Percentiles rank a stretch among this genome's conserved stretches.
Evolutionary conservation across 169 alveolate genomes (phyloP).

Genomic region (Cryptosporidium andersoni): DNA sequence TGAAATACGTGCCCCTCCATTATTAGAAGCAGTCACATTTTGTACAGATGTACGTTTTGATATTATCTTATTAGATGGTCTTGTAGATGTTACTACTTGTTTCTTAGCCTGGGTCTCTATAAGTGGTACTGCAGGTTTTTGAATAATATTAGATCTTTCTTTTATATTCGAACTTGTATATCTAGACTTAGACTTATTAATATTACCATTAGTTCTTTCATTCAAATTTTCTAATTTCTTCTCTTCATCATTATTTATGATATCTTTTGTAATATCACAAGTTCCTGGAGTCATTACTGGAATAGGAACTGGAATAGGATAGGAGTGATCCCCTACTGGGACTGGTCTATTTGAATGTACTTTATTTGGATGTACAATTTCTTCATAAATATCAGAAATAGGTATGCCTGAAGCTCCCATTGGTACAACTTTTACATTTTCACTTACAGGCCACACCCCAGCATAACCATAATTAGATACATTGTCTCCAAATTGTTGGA

Average conservation of each 20-base stretch:
- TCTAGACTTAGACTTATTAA: neutral
- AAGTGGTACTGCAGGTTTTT: constrained; percentile 29
- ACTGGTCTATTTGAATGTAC: neutral
- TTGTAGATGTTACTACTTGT: constrained; percentile 26
- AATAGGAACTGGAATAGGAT: constrained; percentile 68
- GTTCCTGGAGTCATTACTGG: constrained; percentile 71
- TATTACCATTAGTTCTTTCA: neutral
- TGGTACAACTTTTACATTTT: constrained; percentile 38
- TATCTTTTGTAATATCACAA: constrained; percentile 11
- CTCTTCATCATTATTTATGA: neutral
- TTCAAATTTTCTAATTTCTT: neutral
- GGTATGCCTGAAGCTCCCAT: constrained; percentile 69
- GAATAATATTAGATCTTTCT: too few species aligned
- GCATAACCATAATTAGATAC: constrained; percentile 19
- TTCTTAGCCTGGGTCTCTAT: neutral
- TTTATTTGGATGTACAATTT: constrained; percentile 27
- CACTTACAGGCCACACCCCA: constrained; percentile 56
- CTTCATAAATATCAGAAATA: constrained; percentile 59
- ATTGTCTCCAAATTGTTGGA: neutral
- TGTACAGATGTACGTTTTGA: too few species aligned
- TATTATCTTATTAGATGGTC: neutral
- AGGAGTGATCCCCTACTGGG: constrained; percentile 62
- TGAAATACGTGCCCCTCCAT: too few species aligned
- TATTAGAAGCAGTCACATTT: too few species aligned
- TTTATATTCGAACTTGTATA: neutral